Percentiles rank a stretch among this genome's conserved stretches.
phyloP scores from a whole-genome alignment of 352 stramenopile genomes.

The Phytophthora melonis region DNA sequence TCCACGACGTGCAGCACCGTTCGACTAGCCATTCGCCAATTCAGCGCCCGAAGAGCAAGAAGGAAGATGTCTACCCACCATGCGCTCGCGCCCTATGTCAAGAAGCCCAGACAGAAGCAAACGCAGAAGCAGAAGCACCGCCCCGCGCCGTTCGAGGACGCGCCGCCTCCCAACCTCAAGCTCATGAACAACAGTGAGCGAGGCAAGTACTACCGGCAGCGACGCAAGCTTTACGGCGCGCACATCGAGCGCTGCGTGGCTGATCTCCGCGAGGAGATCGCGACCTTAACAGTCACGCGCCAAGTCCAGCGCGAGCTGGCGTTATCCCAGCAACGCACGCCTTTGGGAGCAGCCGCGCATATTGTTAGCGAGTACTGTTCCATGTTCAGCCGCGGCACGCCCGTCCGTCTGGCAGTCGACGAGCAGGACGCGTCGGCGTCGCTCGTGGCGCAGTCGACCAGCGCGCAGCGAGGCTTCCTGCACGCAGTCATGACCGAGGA shows the following conservation, averaged over 20 bases:
- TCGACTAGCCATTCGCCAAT: slow-evolving; percentile 5
- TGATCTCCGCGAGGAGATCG: slow-evolving; percentile 56
- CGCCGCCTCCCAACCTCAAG: slow-evolving; percentile 37
- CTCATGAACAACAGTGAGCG: slow-evolving; percentile 66
- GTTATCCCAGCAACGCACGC: slow-evolving; percentile 22
- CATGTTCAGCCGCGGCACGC: slow-evolving; percentile 50
- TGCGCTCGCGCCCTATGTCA: neutral
- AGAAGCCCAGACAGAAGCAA: neutral
- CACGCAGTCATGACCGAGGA: slow-evolving; percentile 40
- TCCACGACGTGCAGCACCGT: neutral
- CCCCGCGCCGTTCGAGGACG: slow-evolving; percentile 6
- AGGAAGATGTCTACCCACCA: neutral
- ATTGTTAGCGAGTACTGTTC: slow-evolving; percentile 54
- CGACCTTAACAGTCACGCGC: slow-evolving; percentile 30
- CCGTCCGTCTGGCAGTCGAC: slow-evolving; percentile 43
- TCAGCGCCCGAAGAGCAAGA: neutral
- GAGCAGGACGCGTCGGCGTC: slow-evolving; percentile 12
- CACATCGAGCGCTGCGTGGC: slow-evolving; percentile 44
- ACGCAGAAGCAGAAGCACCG: slow-evolving; percentile 3
- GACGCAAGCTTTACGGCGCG: slow-evolving; percentile 53
- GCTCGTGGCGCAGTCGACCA: slow-evolving; percentile 23
- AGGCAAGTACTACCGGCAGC: slow-evolving; percentile 60
- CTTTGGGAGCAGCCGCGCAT: slow-evolving; percentile 24
- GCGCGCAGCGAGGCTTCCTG: slow-evolving; percentile 41
- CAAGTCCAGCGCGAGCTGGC: slow-evolving; percentile 36